Evolutionary conservation across 495 filamentous ascomycete species (phyloP).

Genomic region (Mytilinidion resinicola): DNA sequence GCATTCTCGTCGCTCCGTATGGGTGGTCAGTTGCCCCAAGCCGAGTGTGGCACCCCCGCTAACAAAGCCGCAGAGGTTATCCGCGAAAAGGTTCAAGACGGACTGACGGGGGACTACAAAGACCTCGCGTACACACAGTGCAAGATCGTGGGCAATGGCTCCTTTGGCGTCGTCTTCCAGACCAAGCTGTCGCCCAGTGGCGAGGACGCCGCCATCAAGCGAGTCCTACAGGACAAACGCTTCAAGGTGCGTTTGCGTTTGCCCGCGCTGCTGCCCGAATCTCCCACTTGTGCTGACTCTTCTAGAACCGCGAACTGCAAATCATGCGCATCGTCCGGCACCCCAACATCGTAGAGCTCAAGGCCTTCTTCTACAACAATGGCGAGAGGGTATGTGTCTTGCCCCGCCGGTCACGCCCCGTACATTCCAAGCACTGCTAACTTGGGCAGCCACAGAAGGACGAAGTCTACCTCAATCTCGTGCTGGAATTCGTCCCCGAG

Average conservation of each 20-base stretch:
- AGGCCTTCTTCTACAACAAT: conserved; percentile 99
- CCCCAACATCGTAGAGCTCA: conserved; percentile 96
- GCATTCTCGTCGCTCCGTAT: conserved; percentile 72
- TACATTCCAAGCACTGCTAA: conserved; percentile 10
- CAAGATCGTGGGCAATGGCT: conserved; percentile 99
- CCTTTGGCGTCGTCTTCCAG: conserved; percentile 97
- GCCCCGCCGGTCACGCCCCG: conserved; percentile 18
- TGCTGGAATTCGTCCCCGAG: conserved; percentile 97
- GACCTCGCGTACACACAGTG: conserved; percentile 98
- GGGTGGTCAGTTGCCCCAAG: conserved; percentile 57
- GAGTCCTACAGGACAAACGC: conserved; percentile 95
- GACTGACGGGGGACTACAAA: conserved; percentile 87
- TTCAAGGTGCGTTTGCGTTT: conserved; percentile 68
- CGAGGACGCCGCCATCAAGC: conserved; percentile 97
- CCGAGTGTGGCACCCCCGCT: conserved; percentile 7
- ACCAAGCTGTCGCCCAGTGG: conserved; percentile 95
- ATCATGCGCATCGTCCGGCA: conserved; percentile 99
- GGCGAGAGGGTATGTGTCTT: conserved; percentile 70
- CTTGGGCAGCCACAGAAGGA: conserved; percentile 50
- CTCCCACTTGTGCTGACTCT: conserved; percentile 32
- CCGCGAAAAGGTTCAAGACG: conserved; percentile 98
- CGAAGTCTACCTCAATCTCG: conserved; percentile 97
- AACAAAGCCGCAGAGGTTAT: conserved; percentile 69
- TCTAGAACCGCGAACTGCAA: conserved; percentile 93
- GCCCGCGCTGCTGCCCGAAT: neutral